Evolutionary conservation across 208 protist genomes (phyloP).

Genomic region (Leptomonas pyrrhocoris): DNA sequence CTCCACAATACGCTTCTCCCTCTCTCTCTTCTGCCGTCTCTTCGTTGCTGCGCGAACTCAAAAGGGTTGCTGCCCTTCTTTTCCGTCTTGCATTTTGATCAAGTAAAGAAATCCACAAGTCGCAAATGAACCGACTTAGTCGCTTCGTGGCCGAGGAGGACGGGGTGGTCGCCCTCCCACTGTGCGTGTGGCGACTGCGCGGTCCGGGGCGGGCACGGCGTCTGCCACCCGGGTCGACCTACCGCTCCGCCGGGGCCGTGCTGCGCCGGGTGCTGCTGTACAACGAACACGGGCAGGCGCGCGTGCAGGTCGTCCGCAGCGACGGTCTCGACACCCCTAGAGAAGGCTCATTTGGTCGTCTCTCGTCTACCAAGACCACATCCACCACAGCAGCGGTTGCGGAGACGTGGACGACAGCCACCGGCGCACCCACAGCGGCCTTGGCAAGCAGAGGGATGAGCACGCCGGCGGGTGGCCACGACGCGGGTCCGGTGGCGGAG

Average conservation of each 20-base stretch:
- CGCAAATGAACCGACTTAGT: neutral
- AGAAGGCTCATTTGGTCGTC: neutral
- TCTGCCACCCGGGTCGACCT: constrained; percentile 45
- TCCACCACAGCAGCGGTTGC: neutral
- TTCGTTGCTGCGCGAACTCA: too few species aligned
- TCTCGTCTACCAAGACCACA: neutral
- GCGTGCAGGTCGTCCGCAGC: constrained; percentile 34
- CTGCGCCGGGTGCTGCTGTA: constrained; percentile 35
- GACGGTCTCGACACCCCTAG: neutral
- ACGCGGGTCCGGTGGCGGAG: neutral
- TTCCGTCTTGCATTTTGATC: too few species aligned
- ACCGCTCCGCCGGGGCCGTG: constrained; percentile 51
- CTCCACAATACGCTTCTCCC: too few species aligned
- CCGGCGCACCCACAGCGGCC: neutral
- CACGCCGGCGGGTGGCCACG: neutral
- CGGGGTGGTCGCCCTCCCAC: constrained; percentile 1
- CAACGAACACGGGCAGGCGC: constrained; percentile 27
- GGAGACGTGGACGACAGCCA: neutral
- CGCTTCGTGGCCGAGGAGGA: constrained; percentile 12
- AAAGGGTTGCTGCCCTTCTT: too few species aligned
- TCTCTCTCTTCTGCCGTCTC: too few species aligned
- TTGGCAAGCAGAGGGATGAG: neutral
- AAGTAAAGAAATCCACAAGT: too few species aligned
- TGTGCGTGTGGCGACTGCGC: constrained; percentile 30
- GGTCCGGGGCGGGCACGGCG: constrained; percentile 56